Percentiles rank a stretch among this genome's conserved stretches.
These are phyloP conservation scores for Paecilomyces fulvus DNA, from an alignment of 2,329 filamentous ascomycete species.

Conservation along the genomic window DNA sequence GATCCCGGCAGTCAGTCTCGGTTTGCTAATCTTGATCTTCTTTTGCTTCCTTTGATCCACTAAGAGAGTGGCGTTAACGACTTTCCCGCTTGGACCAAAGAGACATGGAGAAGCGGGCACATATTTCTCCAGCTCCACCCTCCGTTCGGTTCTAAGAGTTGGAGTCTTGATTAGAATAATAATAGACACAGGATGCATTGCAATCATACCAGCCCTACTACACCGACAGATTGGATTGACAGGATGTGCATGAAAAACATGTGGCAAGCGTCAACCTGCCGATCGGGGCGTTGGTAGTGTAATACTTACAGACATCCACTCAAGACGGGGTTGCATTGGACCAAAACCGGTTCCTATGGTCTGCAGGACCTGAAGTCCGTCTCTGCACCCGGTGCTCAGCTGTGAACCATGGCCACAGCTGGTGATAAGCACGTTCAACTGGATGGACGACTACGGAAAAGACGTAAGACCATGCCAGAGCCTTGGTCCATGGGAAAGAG, in stretches of 20 bases:
- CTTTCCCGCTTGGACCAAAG: background rate
- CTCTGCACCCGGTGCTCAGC: background rate
- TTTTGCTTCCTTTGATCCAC: background rate
- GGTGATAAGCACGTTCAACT: background rate
- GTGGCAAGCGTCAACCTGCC: background rate
- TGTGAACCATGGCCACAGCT: background rate
- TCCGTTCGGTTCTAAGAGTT: background rate
- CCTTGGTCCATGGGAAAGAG: background rate
- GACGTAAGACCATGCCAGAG: background rate
- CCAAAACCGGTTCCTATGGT: background rate
- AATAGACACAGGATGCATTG: background rate
- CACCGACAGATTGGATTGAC: background rate
- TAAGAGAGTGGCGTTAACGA: background rate
- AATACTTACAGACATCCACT: background rate
- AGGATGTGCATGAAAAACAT: background rate
- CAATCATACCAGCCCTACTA: background rate
- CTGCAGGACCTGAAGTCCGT: background rate
- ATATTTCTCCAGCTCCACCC: background rate
- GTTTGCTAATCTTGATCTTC: background rate
- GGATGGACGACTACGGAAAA: background rate
- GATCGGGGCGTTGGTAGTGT: background rate
- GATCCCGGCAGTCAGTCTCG: background rate
- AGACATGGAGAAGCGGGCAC: background rate
- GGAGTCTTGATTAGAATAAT: background rate
- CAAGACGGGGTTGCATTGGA: background rate